A percentile compares a stretch with the other conserved stretches of the same genome.
phyloP scores from a whole-genome alignment of 2,329 filamentous ascomycete genomes.

The Plenodomus biglobosus region DNA sequence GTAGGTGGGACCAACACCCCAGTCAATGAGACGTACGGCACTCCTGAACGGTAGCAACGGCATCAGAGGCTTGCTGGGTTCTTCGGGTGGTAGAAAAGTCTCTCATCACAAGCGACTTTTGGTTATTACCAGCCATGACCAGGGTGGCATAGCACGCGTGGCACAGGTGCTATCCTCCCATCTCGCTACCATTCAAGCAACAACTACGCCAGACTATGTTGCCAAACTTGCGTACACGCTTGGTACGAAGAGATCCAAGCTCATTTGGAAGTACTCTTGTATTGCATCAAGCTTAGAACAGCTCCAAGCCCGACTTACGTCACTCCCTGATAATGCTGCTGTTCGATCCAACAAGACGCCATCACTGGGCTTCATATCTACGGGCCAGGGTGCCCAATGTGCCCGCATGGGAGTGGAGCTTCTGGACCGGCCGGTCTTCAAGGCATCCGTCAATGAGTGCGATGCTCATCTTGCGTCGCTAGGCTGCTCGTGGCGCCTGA shows the following conservation, averaged over 20 bases:
- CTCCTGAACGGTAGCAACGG: too few relatives aligned
- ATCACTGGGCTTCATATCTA: conserved; percentile 22
- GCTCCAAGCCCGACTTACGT: not conserved
- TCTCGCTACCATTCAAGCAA: too few relatives aligned
- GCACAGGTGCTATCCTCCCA: too few relatives aligned
- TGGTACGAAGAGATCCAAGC: conserved; percentile 8
- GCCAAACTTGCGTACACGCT: conserved; percentile 13
- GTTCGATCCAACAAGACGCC: too few relatives aligned
- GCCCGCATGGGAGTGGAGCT: conserved; percentile 16
- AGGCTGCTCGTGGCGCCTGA: conserved; percentile 1
- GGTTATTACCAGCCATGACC: too few relatives aligned
- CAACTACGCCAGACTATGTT: too few relatives aligned
- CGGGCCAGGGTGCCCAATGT: conserved; percentile 32
- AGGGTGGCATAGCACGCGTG: too few relatives aligned
- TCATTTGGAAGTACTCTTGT: conserved; percentile 14
- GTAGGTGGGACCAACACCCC: conserved; percentile 11
- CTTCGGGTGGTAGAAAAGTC: too few relatives aligned
- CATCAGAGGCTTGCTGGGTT: too few relatives aligned
- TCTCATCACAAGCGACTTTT: too few relatives aligned
- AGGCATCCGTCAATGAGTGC: conserved; percentile 1
- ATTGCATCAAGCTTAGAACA: not conserved
- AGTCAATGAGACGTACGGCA: too few relatives aligned
- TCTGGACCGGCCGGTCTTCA: conserved; percentile 5
- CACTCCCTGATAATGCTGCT: not conserved
- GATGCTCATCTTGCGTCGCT: conserved; percentile 6